A percentile compares a stretch with the other conserved stretches of the same genome.
Evolutionary conservation across 2,329 filamentous ascomycete species (phyloP).

Genomic region (Claviceps africana): DNA sequence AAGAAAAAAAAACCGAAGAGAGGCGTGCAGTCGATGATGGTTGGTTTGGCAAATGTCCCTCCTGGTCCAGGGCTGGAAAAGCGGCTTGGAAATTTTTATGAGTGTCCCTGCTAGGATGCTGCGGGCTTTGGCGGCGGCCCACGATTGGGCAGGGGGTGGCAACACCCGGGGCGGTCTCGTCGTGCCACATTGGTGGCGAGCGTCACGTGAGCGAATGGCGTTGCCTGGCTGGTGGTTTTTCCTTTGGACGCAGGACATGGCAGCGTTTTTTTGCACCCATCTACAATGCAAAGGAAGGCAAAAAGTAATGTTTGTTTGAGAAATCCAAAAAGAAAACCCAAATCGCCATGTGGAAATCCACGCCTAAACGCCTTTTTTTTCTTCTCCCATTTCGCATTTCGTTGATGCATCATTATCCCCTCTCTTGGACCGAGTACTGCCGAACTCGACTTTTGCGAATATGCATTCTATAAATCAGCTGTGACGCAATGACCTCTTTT

Average conservation of each 20-base stretch:
- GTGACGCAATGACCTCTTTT: neutral
- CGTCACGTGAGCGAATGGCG: neutral
- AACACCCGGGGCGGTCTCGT: neutral
- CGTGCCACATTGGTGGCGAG: neutral
- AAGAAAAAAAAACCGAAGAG: conserved; percentile 5
- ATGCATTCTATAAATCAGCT: too few species aligned
- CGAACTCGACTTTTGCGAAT: neutral
- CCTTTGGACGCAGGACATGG: too few species aligned
- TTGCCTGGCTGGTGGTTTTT: neutral
- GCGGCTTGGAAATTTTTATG: conserved; percentile 23
- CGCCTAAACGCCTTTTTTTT: neutral
- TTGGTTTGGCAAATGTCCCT: conserved; percentile 10
- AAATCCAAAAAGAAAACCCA: too few species aligned
- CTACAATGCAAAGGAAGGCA: too few species aligned
- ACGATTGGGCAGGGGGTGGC: neutral
- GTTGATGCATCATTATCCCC: too few species aligned
- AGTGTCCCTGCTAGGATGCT: conserved; percentile 13
- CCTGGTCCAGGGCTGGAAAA: conserved; percentile 9
- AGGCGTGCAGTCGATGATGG: conserved; percentile 8
- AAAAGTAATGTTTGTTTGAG: too few species aligned
- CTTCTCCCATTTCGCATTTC: too few species aligned
- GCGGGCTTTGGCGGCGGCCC: neutral
- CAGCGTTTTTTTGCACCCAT: too few species aligned
- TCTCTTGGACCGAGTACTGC: neutral
- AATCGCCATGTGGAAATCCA: neutral